Conservation (phyloP, 306 rosid genomes). For the Alnus rubra region DNA sequence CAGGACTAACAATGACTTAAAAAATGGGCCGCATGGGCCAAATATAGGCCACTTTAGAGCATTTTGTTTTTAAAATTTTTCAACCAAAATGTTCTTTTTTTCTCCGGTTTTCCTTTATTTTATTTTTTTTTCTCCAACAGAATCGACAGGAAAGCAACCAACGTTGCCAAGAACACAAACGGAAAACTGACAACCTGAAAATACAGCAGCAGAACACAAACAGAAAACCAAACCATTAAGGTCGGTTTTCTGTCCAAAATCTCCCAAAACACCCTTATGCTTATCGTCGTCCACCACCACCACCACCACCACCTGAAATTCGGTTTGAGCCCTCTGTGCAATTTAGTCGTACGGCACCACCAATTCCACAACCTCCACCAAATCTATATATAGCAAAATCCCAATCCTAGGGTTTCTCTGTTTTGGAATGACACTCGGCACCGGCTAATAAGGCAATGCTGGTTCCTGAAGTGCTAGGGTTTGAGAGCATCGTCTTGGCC, state of each 20-base stretch:
- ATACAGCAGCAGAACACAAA: too few species aligned
- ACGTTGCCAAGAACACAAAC: too few species aligned
- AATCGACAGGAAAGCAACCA: too few species aligned
- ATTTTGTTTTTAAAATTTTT: too few species aligned
- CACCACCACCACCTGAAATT: not conserved
- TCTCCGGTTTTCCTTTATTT: too few species aligned
- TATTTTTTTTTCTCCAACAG: too few species aligned
- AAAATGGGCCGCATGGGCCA: too few species aligned
- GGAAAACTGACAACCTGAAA: too few species aligned
- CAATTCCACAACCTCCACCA: conserved; percentile 3
- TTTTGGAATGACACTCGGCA: conserved; percentile 45
- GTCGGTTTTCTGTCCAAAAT: not conserved
- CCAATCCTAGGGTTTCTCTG: conserved; percentile 49
- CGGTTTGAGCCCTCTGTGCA: not conserved
- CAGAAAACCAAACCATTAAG: too few species aligned
- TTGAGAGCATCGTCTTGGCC: conserved; percentile 39
- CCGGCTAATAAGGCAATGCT: conserved; percentile 40
- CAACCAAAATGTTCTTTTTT: too few species aligned
- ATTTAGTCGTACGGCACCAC: not conserved
- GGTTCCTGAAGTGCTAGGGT: conserved; percentile 56
- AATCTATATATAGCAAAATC: conserved; percentile 42
- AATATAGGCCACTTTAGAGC: too few species aligned
- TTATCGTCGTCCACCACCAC: conserved; percentile 19
- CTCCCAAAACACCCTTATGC: conserved; percentile 23
- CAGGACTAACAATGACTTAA: too few species aligned